Conservation (phyloP, 2,329 filamentous ascomycete genomes). For the Colletotrichum trifolii region DNA sequence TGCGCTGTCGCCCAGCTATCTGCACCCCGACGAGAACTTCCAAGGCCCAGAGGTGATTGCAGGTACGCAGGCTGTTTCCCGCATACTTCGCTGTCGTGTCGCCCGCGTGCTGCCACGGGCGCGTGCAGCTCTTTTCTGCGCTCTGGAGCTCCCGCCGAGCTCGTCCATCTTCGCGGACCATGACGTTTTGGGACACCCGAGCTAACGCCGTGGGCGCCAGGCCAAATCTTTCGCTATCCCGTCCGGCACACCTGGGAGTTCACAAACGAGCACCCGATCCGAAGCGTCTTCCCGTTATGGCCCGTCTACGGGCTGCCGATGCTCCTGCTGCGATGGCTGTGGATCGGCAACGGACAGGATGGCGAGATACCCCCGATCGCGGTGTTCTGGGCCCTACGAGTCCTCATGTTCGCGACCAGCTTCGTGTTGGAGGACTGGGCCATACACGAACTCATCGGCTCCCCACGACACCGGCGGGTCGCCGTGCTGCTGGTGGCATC, state of each 20-base stretch:
- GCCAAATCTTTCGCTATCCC: constrained; percentile 92
- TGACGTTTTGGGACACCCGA: constrained; percentile 33
- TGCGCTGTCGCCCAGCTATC: constrained; percentile 92
- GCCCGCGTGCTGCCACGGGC: constrained; percentile 1
- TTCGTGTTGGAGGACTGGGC: constrained; percentile 99
- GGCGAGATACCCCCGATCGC: constrained; percentile 83
- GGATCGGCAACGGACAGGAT: constrained; percentile 83
- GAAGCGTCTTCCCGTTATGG: constrained; percentile 97
- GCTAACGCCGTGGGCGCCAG: constrained; percentile 57
- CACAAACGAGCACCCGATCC: constrained; percentile 85
- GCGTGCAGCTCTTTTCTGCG: constrained; percentile 6
- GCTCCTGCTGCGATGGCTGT: constrained; percentile 91
- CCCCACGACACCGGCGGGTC: constrained; percentile 75
- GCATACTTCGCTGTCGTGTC: constrained; percentile 1
- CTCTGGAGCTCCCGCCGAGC: constrained; percentile 23
- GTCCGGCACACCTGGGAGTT: constrained; percentile 96
- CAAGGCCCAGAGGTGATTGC: constrained; percentile 98
- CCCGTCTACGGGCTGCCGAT: constrained; percentile 94
- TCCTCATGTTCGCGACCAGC: constrained; percentile 93
- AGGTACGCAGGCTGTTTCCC: constrained; percentile 64
- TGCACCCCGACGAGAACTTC: constrained; percentile 99
- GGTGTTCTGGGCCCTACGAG: constrained; percentile 89
- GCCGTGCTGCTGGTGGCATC: constrained; percentile 90
- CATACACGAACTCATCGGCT: constrained; percentile 87
- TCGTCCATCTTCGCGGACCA: constrained; percentile 25